Base-by-base conservation (phyloP, 2,329 filamentous ascomycete genomes). In the Coniochaeta sp. region DNA sequence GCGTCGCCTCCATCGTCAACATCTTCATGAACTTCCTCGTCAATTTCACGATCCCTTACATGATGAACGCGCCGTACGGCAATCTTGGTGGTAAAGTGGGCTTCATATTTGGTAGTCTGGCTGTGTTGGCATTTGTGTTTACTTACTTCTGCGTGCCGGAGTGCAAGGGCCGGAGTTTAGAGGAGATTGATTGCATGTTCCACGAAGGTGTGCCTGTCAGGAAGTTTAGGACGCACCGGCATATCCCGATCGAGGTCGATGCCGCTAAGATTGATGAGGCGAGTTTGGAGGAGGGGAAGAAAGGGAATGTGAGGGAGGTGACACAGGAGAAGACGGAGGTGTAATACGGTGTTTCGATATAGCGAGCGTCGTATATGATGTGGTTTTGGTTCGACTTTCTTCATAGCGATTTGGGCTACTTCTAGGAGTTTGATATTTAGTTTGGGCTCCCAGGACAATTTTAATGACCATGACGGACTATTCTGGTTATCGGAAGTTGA, bases 41-140 rank as follows among this genome's bases (percentile, higher is more conserved):
- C 3, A 64, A 63, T 2, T 71, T 72, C 45, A 61, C 59, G 9
- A 61, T 69, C 12, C 70, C 69, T 0, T 71, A 71, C 52, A 62
- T 71, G 16, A 58, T 68, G 7, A 62, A 69, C 51, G 57, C 58
- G 13, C 63, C 63, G 9, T 67, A 68, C 26, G 67, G 66, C 3
- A 58, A 60, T 26, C 61, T 71, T 8, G 62, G 64, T 1, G 58
- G 63, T 8, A 68, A 68, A 51, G 63, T 69, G 3, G 67, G 66
- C 12, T 69, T 69, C 49, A 65, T 70, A 48, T 69, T 65, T 40
- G 67, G 64, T 3, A 52, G 58, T 18, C 55, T 64, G 22, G 57
- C 62, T 8, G 51, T 62, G 20, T 24, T 53, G 28, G 53, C 58
- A 1, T 30, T 60, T 6, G 35, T 64, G 2, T 63, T 64, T 31